Conservation (phyloP, 1,139 yeast species). For the Williopsis jadinii region DNA sequence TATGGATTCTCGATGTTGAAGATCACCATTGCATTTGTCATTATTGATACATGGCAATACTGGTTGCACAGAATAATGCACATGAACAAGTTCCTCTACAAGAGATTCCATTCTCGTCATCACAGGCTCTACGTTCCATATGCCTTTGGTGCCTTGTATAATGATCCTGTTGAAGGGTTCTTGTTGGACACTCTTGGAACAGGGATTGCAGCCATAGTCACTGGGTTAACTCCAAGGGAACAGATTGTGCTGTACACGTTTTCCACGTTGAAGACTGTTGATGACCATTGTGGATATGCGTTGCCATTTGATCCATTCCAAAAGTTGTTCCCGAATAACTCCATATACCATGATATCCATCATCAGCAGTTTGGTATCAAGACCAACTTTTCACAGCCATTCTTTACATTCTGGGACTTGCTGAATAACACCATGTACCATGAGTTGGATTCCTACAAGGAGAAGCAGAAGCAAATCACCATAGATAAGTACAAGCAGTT, state of each 20-base stretch:
- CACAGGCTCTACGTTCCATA: conserved; percentile 92
- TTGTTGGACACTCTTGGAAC: conserved; percentile 88
- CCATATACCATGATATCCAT: conserved; percentile 94
- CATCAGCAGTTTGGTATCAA: conserved; percentile 96
- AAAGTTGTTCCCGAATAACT: conserved; percentile 83
- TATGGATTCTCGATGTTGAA: conserved; percentile 55
- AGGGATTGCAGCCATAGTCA: conserved; percentile 64
- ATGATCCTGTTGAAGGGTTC: conserved; percentile 91
- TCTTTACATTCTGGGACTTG: conserved; percentile 89
- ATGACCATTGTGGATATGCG: conserved; percentile 95
- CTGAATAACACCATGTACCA: conserved; percentile 65
- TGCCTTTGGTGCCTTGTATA: conserved; percentile 93
- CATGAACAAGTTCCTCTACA: conserved; percentile 64
- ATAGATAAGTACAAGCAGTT: conserved; percentile 57
- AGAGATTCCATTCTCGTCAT: conserved; percentile 85
- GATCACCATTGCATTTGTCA: conserved; percentile 54
- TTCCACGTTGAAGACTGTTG: conserved; percentile 93
- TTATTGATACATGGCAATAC: conserved; percentile 94
- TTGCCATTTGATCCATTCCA: conserved; percentile 90
- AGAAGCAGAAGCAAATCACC: conserved; percentile 51
- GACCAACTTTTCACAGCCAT: conserved; percentile 93
- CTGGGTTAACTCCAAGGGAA: conserved; percentile 71
- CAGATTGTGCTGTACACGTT: conserved; percentile 67
- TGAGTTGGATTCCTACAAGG: conserved; percentile 53
- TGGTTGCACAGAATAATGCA: conserved; percentile 88